These are phyloP conservation scores for Anthoceros angustus DNA, from an alignment of 225 moss, liverwort and hornwort genomes.

Conservation along the genomic window DNA sequence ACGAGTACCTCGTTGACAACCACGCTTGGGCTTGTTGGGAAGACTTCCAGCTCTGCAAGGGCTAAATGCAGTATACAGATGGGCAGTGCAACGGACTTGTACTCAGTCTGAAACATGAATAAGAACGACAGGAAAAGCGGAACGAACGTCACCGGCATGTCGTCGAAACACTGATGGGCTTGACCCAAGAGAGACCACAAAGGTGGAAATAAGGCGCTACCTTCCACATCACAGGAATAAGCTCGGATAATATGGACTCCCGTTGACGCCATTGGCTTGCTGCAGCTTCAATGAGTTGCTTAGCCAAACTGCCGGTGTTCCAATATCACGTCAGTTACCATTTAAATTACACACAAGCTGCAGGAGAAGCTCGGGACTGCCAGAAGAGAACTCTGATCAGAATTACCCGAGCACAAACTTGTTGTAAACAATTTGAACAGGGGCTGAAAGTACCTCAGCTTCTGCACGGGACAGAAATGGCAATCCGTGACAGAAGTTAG, in stretches of 20 bases:
- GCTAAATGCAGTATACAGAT: constrained; percentile 63
- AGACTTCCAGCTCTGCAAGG: constrained; percentile 45
- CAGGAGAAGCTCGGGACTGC: neutral
- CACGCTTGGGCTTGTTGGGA: constrained; percentile 28
- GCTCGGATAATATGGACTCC: constrained; percentile 40
- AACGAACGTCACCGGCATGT: neutral
- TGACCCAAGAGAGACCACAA: too few species aligned
- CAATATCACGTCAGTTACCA: neutral
- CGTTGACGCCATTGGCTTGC: constrained; percentile 44
- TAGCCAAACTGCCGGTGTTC: constrained; percentile 18
- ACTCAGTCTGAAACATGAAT: constrained; percentile 15
- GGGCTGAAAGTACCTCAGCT: constrained; percentile 32
- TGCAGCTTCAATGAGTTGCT: constrained; percentile 28
- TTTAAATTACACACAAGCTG: neutral
- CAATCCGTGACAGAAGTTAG: neutral
- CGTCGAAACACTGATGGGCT: neutral
- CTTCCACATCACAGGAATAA: constrained; percentile 55
- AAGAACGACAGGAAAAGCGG: neutral
- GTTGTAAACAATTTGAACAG: constrained; percentile 43
- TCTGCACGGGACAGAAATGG: constrained; percentile 10
- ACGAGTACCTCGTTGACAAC: constrained; percentile 39
- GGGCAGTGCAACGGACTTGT: constrained; percentile 36
- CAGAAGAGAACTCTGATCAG: neutral
- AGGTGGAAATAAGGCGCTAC: neutral
- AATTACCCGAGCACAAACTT: constrained; percentile 27